phyloP scores from a whole-genome alignment of 164 flowering plant genomes.

The Malania oleifera region DNA sequence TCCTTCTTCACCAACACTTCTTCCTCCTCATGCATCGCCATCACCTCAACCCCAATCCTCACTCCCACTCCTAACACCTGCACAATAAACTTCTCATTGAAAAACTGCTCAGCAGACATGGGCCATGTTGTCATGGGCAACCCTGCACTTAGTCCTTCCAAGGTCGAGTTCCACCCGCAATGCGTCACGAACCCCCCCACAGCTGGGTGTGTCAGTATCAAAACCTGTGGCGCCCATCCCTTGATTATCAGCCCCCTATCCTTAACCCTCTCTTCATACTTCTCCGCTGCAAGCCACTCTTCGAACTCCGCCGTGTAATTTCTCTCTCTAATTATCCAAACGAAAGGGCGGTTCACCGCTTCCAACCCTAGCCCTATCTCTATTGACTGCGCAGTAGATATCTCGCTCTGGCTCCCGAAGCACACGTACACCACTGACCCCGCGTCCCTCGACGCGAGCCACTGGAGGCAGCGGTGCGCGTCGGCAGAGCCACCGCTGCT shows the following conservation, averaged over 20 bases:
- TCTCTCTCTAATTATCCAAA: conserved; percentile 37
- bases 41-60: conserved; percentile 26
- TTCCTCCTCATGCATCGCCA: conserved; percentile 9
- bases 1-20: conserved; percentile 33
- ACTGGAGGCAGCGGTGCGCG: too few relatives aligned
- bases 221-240: conserved; percentile 55
- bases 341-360: conserved; percentile 31
- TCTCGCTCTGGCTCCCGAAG: too few relatives aligned
- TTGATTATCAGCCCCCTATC: conserved; percentile 31
- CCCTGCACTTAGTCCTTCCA: conserved; percentile 29
- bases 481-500: too few relatives aligned
- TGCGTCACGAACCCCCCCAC: conserved; percentile 48
- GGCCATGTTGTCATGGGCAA: conserved; percentile 40
- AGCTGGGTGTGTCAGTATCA: conserved; percentile 36
- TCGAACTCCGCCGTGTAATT: conserved; percentile 17
- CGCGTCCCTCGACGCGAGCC: too few relatives aligned
- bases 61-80: conserved; percentile 31
- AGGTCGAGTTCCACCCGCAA: conserved; percentile 46
- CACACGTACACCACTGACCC: too few relatives aligned
- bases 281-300: conserved; percentile 27
- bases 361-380: conserved; percentile 40
- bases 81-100: conserved; percentile 34
- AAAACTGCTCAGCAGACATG: conserved; percentile 29
- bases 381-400: conserved; percentile 19
- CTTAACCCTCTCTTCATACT: conserved; percentile 31